Base-by-base conservation (phyloP, 2,329 filamentous ascomycete genomes). In the Parastagonospora nodorum region DNA sequence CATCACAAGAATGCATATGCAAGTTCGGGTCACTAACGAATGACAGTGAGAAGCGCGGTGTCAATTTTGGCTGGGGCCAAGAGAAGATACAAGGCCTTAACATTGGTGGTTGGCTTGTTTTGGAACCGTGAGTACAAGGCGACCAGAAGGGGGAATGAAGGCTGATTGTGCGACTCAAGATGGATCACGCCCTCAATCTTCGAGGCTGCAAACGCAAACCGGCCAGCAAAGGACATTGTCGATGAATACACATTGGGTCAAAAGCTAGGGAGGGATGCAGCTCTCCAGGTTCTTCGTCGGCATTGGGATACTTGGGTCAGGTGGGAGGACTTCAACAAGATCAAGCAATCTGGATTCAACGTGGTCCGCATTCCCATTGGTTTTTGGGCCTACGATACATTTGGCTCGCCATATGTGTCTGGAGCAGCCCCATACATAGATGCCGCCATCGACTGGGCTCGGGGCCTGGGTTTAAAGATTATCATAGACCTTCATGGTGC, bases 181-280 rank as follows among this genome's bases (percentile, higher is more conserved):
- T 83, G 80, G 80, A 85, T 84, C 44, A 84, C 81, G 5, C 82
- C 82, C n/a, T 82, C 80, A 1, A 74, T 84, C 41, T 84, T 84
- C 61, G 68, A 77, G 47, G 49, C 43, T 4, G 63, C 52, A 33
- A 66, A 66, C 30, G 36, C 51, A 10, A 53, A 63, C 35, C 57
- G 64, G 37, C 58, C 62, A 45, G 58, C 58, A 51, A 49, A 60
- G 44, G 64, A 67, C 44, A 73, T 80, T 38, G 68, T 81, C 10
- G 81, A 83, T 52, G 81, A 83, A 58, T 82, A 75, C 61, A 82
- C 80, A 0, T 69, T 82, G n/a, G 69, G 71, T 16, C 48, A 83
- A 56, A 75, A 76, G 40, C 73, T 84, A 6, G 82, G 81, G 3
- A 66, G 72, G 15, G 67, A 78, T 39, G 73, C 73, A 2, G 78